Evolutionary conservation across 148 eudicot genomes (phyloP).

Genomic region (Dianthus caryophyllus): DNA sequence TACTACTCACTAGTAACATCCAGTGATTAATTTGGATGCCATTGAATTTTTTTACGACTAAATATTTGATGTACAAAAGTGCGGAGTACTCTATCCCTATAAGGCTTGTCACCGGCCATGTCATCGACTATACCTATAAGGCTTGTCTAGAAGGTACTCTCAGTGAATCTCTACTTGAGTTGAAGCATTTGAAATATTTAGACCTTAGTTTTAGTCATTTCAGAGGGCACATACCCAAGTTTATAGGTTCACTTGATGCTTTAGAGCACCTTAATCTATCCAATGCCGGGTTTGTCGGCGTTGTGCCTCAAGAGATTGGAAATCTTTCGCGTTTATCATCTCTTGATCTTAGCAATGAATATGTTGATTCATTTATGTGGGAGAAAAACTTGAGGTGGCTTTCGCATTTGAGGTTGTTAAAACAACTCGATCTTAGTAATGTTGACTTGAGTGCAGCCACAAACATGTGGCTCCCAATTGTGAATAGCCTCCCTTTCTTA

Average conservation of each 20-base stretch:
- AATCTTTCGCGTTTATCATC: conserved; percentile 15
- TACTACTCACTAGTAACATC: no score
- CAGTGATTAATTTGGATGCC: no score
- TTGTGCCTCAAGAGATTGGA: conserved; percentile 6
- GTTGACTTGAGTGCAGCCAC: not conserved
- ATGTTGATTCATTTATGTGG: no score
- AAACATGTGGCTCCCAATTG: not conserved
- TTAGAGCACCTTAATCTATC: conserved; percentile 16
- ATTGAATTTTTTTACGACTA: no score
- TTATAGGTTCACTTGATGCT: conserved; percentile 10
- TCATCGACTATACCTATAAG: not conserved
- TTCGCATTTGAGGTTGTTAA: not conserved
- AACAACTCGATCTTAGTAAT: not conserved
- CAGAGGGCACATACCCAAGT: conserved; percentile 8
- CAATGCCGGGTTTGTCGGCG: not conserved
- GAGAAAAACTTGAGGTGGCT: conserved; percentile 5
- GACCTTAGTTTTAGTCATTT: conserved; percentile 16
- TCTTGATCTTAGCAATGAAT: conserved; percentile 5
- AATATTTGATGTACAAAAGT: no score
- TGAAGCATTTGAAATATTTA: conserved; percentile 15
- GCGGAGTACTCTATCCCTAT: conserved; percentile 12
- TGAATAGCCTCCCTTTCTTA: conserved; percentile 19
- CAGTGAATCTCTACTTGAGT: not conserved
- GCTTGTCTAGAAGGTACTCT: conserved; percentile 15
- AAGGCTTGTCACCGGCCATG: no score